These are phyloP conservation scores for Saksenaea vasiformis DNA, from an alignment of 371 early-diverging fungal species.

Conservation along the genomic window DNA sequence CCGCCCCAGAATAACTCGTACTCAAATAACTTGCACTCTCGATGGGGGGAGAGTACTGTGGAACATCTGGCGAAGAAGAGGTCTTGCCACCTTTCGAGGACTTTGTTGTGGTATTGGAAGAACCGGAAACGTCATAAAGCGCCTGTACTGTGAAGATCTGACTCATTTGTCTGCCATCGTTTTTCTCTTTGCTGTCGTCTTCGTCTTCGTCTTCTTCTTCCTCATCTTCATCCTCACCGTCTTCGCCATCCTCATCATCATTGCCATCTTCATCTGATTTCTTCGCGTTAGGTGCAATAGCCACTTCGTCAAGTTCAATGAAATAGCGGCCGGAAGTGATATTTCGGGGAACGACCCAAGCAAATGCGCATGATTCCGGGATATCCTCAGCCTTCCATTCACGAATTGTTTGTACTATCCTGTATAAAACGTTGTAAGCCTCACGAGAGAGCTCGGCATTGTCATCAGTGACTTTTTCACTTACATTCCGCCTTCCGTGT, in stretches of 20 bases:
- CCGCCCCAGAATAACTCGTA: too few species aligned
- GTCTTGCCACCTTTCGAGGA: too few species aligned
- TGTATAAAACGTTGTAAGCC: neutral
- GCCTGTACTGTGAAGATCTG: neutral
- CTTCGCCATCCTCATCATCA: slow-evolving; percentile 8
- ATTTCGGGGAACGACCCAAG: slow-evolving; percentile 12
- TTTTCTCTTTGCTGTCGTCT: neutral
- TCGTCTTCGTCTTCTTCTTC: slow-evolving; percentile 7
- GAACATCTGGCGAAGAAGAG: too few species aligned
- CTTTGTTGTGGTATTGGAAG: neutral
- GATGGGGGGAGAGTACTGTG: too few species aligned
- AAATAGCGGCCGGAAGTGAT: slow-evolving; percentile 15
- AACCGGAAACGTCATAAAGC: neutral
- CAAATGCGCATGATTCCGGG: slow-evolving; percentile 15
- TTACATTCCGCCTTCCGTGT: slow-evolving; percentile 11
- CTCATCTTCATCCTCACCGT: slow-evolving; percentile 1
- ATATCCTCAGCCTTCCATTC: slow-evolving; percentile 15
- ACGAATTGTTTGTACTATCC: slow-evolving; percentile 12
- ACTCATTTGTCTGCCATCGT: neutral
- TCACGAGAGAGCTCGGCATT: neutral
- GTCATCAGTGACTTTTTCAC: neutral
- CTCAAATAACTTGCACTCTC: too few species aligned
- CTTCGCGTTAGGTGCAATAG: neutral
- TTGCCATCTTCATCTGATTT: neutral
- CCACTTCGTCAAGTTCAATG: neutral